Conservation (phyloP, 2,329 filamentous ascomycete genomes). For the Phyllosticta ampelicida region DNA sequence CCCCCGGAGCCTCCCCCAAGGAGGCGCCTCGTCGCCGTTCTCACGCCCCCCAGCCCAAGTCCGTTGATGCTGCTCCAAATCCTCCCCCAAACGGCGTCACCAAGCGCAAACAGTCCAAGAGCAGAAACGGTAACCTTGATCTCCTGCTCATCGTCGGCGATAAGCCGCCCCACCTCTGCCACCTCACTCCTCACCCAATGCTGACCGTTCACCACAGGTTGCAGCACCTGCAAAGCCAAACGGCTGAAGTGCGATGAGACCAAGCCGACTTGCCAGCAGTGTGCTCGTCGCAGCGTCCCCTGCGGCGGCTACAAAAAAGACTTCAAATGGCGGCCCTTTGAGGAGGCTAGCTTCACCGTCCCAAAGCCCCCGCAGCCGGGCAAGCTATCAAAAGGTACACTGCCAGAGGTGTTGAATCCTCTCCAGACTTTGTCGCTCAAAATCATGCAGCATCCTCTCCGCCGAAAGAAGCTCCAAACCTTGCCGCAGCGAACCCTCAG, state of each 20-base stretch:
- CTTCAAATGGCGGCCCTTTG: conserved; percentile 64
- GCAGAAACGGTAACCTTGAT: conserved; percentile 53
- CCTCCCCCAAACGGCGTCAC: conserved; percentile 25
- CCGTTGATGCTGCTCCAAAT: background rate
- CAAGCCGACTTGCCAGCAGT: conserved; percentile 58
- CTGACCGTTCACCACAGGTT: conserved; percentile 39
- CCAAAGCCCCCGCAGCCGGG: conserved; percentile 23
- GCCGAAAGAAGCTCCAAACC: conserved; percentile 2
- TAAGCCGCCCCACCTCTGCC: conserved; percentile 10
- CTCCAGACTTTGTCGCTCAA: conserved; percentile 1
- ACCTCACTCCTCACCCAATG: background rate
- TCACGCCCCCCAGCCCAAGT: conserved; percentile 2
- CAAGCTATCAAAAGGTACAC: conserved; percentile 8
- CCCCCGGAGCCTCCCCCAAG: conserved; percentile 15
- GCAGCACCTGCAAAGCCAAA: conserved; percentile 63
- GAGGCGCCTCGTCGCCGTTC: conserved; percentile 13
- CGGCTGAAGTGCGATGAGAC: conserved; percentile 64
- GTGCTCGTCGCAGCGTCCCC: conserved; percentile 50
- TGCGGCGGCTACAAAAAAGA: conserved; percentile 67
- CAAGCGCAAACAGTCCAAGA: conserved; percentile 65
- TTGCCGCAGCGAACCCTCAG: conserved; percentile 1
- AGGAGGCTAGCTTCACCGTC: conserved; percentile 47
- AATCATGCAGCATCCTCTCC: conserved; percentile 11
- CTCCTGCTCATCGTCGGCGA: conserved; percentile 14
- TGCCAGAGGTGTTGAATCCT: background rate